Evolutionary conservation across 768 basidiomycete species (phyloP).

Genomic region (Pisolithus tinctorius): DNA sequence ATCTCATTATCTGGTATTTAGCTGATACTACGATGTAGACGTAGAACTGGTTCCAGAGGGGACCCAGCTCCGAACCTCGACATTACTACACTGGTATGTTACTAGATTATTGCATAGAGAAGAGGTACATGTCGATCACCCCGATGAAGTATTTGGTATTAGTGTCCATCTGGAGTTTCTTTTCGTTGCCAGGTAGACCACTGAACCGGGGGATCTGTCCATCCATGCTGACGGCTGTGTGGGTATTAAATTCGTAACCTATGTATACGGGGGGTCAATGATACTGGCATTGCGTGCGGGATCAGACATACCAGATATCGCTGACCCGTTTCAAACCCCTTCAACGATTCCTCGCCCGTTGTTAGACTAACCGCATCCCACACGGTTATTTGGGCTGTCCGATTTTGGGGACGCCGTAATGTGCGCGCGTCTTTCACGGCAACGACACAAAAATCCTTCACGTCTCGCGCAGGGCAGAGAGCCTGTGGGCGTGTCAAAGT

Average conservation of each 20-base stretch:
- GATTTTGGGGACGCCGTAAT: slow-evolving; percentile 40
- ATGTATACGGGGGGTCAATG: not conserved
- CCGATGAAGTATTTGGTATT: slow-evolving; percentile 3
- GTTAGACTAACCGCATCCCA: slow-evolving; percentile 66
- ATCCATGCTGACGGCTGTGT: slow-evolving; percentile 69
- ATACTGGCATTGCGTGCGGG: slow-evolving; percentile 1
- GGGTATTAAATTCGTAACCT: slow-evolving; percentile 64
- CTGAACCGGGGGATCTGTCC: slow-evolving; percentile 47
- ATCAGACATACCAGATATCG: slow-evolving; percentile 52
- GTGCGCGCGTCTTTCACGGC: slow-evolving; percentile 59
- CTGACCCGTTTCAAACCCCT: slow-evolving; percentile 57
- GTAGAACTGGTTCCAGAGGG: too few relatives aligned
- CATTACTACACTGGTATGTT: too few relatives aligned
- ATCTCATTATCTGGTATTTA: too few relatives aligned
- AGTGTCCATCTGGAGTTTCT: slow-evolving; percentile 60
- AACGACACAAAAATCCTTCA: slow-evolving; percentile 71
- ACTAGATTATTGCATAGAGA: not conserved
- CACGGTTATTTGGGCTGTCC: slow-evolving; percentile 72
- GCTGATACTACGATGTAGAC: too few relatives aligned
- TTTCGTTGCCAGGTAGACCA: slow-evolving; percentile 65
- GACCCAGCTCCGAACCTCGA: too few relatives aligned
- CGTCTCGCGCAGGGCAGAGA: slow-evolving; percentile 65
- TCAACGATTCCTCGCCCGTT: slow-evolving; percentile 41
- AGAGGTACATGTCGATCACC: not conserved
- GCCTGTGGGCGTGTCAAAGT: slow-evolving; percentile 28